Evolutionary conservation across 78 protist genomes (phyloP), one percentile per base, ranked within the genome.

Genomic region (Dictyostelium citrinum): DNA sequence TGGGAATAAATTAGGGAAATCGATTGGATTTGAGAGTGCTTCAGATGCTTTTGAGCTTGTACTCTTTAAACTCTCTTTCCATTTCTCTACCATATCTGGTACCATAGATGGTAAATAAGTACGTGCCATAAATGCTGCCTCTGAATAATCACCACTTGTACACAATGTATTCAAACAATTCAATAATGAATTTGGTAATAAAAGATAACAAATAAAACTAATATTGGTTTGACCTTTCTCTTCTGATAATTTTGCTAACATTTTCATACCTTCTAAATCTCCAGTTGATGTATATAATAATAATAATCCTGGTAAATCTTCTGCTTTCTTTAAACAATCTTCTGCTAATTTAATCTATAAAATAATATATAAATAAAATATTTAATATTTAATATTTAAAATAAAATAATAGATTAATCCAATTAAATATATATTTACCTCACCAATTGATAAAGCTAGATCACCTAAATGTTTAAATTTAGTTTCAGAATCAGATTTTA

Each of bases 121-220:
- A 61, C 99, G 96, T 5, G 99, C 97, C 71, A 98, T 90, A 93
- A 98, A 96, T 33, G 98, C 97, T 0, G 99, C 99, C 64, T 98
- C 99, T 31, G 99, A 85, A 41, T 90, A 12, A 27, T 98, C 95
- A 31, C 94, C 91, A 5, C 96, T 90, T 14, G 12, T 61, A 17
- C 31, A 4, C 16, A 98, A 95, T 39, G 98, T 90, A 39, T 95
- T 92, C 31, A 98, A 2, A 92, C 99, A 98, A 9, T 91, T 83
- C 41, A 82, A 67, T 11, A 96, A 41, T 7, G 70, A 4, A 10
- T 96, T 91, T 16, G 67, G 41, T 24, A 96, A 17, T 41, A 96
- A 49, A 45, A 84, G 90, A 24, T 55, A 14, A 58, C 91, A 35
- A 24, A 90, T 77, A 35, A 97, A 97, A 16, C 95, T 90, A 27